phyloP scores from a whole-genome alignment of 345 rosid genomes.

The Salix udensis region DNA sequence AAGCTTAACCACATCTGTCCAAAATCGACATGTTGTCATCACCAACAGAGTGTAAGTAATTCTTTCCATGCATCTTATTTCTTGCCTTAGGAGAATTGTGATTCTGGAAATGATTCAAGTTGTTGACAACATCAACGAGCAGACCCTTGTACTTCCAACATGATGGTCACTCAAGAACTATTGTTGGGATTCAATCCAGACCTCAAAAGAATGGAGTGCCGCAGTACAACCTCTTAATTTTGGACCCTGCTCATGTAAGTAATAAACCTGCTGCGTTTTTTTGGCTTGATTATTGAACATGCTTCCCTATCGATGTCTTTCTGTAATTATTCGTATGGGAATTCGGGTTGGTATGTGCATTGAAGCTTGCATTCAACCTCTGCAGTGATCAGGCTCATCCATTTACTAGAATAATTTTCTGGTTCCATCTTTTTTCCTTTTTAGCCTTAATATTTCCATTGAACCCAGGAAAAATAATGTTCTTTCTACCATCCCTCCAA shows the following conservation, averaged over 20 bases:
- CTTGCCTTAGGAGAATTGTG: not conserved
- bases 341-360: not conserved
- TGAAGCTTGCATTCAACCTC: not conserved
- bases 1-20: constrained; percentile 24
- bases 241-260: constrained; percentile 76
- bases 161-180: constrained; percentile 78
- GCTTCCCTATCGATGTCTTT: not conserved
- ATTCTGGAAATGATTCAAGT: constrained; percentile 7
- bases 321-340: not conserved
- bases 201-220: constrained; percentile 41
- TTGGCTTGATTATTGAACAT: not conserved
- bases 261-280: not conserved
- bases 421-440: not conserved
- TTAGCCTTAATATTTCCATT: not conserved
- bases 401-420: not conserved
- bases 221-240: constrained; percentile 52
- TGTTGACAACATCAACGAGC: constrained; percentile 17
- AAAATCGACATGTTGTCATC: constrained; percentile 32
- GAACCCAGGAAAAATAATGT: not conserved
- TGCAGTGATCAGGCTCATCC: not conserved
- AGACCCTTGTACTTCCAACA: constrained; percentile 89
- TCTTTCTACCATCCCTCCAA: not conserved
- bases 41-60: constrained; percentile 44
- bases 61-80: not conserved
- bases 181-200: constrained; percentile 64